A percentile compares a stretch with the other conserved stretches of the same genome.
phyloP scores from a whole-genome alignment of 768 basidiomycete species.

The Mycena latifolia region DNA sequence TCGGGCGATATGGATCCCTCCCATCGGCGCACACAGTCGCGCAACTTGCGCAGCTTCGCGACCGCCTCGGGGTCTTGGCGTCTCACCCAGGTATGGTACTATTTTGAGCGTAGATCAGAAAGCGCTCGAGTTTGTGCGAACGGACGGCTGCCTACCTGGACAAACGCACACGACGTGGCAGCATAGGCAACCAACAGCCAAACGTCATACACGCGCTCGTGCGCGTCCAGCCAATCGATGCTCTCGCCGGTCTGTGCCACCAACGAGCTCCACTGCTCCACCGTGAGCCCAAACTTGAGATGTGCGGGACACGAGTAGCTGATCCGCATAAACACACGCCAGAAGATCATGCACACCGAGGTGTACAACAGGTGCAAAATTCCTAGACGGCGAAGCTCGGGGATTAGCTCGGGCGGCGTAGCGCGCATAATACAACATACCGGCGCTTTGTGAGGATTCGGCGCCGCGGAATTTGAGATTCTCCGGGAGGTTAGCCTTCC shows the following conservation, averaged over 20 bases:
- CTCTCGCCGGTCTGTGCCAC: conserved; percentile 80
- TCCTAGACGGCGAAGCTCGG: conserved; percentile 57
- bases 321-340: conserved; percentile 98
- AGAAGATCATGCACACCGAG: conserved; percentile 96
- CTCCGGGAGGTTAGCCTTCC: conserved; percentile 85
- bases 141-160: conserved; percentile 72
- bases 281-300: conserved; percentile 85
- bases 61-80: conserved; percentile 83
- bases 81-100: conserved; percentile 96
- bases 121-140: too few relatives aligned
- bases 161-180: conserved; percentile 88
- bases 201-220: conserved; percentile 87
- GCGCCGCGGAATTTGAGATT: conserved; percentile 83
- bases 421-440: conserved; percentile 48
- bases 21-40: conserved; percentile 90
- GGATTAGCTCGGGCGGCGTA: conserved; percentile 1
- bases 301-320: conserved; percentile 93
- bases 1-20: conserved; percentile 89
- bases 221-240: conserved; percentile 90
- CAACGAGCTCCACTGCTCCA: conserved; percentile 84
- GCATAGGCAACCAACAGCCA: conserved; percentile 92
- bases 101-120: neutral
- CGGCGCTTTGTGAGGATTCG: conserved; percentile 73
- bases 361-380: conserved; percentile 90
- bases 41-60: conserved; percentile 79